Percentiles rank a stretch among this genome's conserved stretches.
Evolutionary conservation across 129 eudicot species (phyloP).

Genomic region (Chrysanthemum makinoi): DNA sequence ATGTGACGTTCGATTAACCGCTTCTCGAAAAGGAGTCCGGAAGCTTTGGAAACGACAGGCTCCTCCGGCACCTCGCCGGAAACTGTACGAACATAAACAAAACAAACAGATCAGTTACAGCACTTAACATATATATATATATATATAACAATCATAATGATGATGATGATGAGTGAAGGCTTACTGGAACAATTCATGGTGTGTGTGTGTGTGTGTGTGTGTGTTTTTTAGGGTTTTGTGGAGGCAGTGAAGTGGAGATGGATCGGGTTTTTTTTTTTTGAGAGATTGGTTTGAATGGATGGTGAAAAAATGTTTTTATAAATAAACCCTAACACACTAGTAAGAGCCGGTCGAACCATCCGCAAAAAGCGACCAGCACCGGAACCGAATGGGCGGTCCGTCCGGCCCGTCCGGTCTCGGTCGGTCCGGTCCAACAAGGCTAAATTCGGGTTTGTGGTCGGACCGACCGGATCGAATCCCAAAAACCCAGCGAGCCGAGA

Average conservation of each 20-base stretch:
- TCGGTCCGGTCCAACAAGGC: too few species aligned
- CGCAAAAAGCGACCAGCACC: too few species aligned
- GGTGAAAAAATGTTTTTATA: background rate
- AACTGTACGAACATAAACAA: slow-evolving; percentile 50
- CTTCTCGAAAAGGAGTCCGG: slow-evolving; percentile 85
- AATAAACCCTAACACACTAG: too few species aligned
- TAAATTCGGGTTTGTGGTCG: too few species aligned
- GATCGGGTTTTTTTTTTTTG: slow-evolving; percentile 9
- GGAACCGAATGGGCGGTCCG: too few species aligned
- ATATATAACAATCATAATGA: too few species aligned
- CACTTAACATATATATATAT: too few species aligned
- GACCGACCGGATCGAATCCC: too few species aligned
- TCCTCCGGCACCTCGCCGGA: slow-evolving; percentile 99
- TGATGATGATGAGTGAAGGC: background rate
- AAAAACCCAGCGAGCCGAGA: too few species aligned
- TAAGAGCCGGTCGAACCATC: too few species aligned
- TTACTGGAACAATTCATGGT: slow-evolving; percentile 90
- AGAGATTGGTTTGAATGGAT: background rate
- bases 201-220: slow-evolving; percentile 40
- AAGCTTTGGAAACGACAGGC: slow-evolving; percentile 84
- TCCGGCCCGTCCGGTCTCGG: too few species aligned
- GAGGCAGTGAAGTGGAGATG: slow-evolving; percentile 10
- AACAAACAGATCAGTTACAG: slow-evolving; percentile 27
- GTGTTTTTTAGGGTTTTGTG: slow-evolving; percentile 8
- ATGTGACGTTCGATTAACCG: slow-evolving; percentile 82